Evolutionary conservation across 2,329 filamentous ascomycete genomes (phyloP), one percentile per base, ranked within the genome.

Genomic region (Cytospora chrysosperma): DNA sequence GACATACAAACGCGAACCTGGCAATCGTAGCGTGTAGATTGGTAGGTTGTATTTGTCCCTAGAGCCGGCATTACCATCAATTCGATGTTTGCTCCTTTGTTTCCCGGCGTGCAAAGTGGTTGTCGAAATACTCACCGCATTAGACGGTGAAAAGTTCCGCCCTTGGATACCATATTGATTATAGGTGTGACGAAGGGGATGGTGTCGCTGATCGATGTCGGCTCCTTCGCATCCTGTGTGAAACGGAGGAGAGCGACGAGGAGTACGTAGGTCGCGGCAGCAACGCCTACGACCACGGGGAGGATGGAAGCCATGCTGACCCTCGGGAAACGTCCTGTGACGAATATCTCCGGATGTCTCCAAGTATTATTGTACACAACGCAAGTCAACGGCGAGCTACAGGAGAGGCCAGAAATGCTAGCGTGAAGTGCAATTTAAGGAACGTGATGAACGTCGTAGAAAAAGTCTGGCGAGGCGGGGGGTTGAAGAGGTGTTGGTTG

Each of bases 161-260:
- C 57, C 26, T 59, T 59, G 17, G 26, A 26, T 30, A 17, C 28
- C 69, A 73, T 71, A 2, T 69, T 68, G 47, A 72, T 37, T 26
- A 72, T 24, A 6, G 70, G 70, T 24, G 69, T 61, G 19, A 72
- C 12, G 37, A 72, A 73, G 2, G 70, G 70, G 24, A 72, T 56
- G 0, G 26, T 47, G 2, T 66, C 69, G 17, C 62, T 53, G n/a
- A 70, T 68, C 8, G 65, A 67, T 0, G 69, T 67, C 1, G 70
- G 71, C 55, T 72, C 71, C 13, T 55, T 66, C 2, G 58, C 65
- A 67, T 71, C 68, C 27, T 73, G 71, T 0, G 70, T 73, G 12
- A 67, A 51, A 27, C 47, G 51, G 5, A 72, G 63, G 7, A 72
- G 62, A 28, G 69, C 43, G 13, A 67, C 64, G 43, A 72, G 65